Base-by-base conservation (phyloP, 2,329 filamentous ascomycete species). In the Aspergillus versicolor region DNA sequence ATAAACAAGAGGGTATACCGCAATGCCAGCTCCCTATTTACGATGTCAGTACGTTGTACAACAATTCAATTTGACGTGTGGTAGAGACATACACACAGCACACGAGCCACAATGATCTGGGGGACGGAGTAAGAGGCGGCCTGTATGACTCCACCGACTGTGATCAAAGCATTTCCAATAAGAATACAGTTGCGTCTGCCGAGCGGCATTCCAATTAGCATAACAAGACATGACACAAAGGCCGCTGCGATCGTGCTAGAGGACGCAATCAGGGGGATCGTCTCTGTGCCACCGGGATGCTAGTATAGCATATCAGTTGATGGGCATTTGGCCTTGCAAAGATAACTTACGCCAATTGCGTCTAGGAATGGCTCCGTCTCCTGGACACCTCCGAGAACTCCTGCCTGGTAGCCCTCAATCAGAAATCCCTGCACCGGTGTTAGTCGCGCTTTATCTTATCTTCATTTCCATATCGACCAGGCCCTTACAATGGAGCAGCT, bases 71-170 rank as follows among this genome's bases (percentile, higher is more conserved):
- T 5, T 1, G 9, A 38, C 7, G n/a, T 5, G 3, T 7, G 12
- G n/a, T 2, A 15, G 37, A 7, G 15, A 40, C 37, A 17, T 40
- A 40, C 56, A 46, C 52, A 57, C 17, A 70, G 57, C 15, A 70
- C 66, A 22, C 69, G 59, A 4, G 64, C 67, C 15, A 67, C 65
- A 45, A 70, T 67, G 9, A 71, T 69, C 34, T 71, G 70, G 7
- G 64, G 59, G 22, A 70, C 65, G 4, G 64, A 67, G 46, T 63
- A 70, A 1, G 69, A 62, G 1, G 67, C 59, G 3, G 67, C 65
- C 60, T 72, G 69, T 8, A 72, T 59, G 12, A 62, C 49, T 3
- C 64, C 65, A n/a, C 68, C 70, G 45, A 71, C 59, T 38, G 61
- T 60, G 47, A 69, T 67, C n/a, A 67, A 56, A 5, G 60, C 44